Evolutionary conservation across 768 basidiomycete genomes (phyloP).

Genomic region (Tylopilus balloui): DNA sequence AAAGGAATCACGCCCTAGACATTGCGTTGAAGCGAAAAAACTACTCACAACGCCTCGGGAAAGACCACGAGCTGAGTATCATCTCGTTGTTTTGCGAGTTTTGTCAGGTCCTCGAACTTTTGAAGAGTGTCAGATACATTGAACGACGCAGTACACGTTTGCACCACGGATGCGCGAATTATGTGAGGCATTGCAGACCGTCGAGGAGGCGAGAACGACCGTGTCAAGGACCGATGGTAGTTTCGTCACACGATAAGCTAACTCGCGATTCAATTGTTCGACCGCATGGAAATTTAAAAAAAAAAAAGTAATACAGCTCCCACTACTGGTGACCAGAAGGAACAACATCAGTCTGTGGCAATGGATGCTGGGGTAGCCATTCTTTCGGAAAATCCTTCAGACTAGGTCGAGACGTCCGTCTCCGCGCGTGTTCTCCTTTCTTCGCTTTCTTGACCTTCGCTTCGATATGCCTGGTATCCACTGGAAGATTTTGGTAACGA

Average conservation of each 20-base stretch:
- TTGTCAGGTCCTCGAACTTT: constrained; percentile 46
- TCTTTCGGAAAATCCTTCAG: constrained; percentile 79
- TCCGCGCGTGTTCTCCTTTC: constrained; percentile 63
- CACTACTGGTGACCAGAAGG: constrained; percentile 10
- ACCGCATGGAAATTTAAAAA: constrained; percentile 1
- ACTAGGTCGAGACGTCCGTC: constrained; percentile 55
- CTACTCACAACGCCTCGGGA: constrained; percentile 53
- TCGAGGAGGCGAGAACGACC: neutral
- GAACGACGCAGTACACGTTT: constrained; percentile 46
- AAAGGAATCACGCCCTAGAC: neutral
- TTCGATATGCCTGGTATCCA: constrained; percentile 79
- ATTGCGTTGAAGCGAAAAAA: neutral
- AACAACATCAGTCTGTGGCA: constrained; percentile 1
- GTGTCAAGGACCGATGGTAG: neutral
- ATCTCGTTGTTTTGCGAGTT: constrained; percentile 44
- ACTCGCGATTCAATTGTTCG: neutral
- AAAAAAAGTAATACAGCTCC: constrained; percentile 1
- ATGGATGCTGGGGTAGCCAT: constrained; percentile 57
- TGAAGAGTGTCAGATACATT: constrained; percentile 43
- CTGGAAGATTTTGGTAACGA: constrained; percentile 58
- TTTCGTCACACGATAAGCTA: constrained; percentile 1
- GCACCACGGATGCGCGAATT: constrained; percentile 50
- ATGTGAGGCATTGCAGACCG: constrained; percentile 24
- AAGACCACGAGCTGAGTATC: constrained; percentile 48
- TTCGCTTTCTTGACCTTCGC: constrained; percentile 69